phyloP scores from a whole-genome alignment of 768 basidiomycete species.

The Suillus discolor region DNA sequence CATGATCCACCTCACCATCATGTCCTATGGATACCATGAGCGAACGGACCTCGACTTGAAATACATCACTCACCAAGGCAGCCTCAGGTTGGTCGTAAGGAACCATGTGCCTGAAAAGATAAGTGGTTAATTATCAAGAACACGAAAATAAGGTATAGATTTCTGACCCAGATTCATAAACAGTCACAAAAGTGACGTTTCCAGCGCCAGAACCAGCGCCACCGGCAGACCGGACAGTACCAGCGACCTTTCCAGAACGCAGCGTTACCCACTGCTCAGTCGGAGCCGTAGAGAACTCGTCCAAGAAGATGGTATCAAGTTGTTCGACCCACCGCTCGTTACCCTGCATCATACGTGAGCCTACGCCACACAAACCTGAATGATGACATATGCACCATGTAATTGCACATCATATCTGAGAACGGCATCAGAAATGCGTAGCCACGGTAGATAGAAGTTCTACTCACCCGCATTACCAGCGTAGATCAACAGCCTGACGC shows the following conservation, averaged over 20 bases:
- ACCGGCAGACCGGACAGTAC: conserved; percentile 72
- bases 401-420: conserved; percentile 88
- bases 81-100: conserved; percentile 90
- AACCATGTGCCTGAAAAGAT: conserved; percentile 73
- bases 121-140: conserved; percentile 6
- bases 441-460: neutral
- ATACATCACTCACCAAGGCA: conserved; percentile 56
- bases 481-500: conserved; percentile 85
- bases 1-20: conserved; percentile 60
- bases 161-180: conserved; percentile 79
- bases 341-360: conserved; percentile 45
- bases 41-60: neutral
- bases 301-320: conserved; percentile 61
- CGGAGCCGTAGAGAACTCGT: conserved; percentile 56
- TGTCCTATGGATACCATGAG: conserved; percentile 42
- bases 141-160: neutral
- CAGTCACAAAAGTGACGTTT: conserved; percentile 81
- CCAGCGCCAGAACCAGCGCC: conserved; percentile 67
- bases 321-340: conserved; percentile 76
- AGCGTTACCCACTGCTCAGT: conserved; percentile 59
- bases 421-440: conserved; percentile 18
- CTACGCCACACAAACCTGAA: conserved; percentile 4
- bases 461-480: conserved; percentile 78
- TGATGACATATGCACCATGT: conserved; percentile 47
- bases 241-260: conserved; percentile 56